Conservation (phyloP, 2,329 filamentous ascomycete species). For the Scolecobasidium constrictum region DNA sequence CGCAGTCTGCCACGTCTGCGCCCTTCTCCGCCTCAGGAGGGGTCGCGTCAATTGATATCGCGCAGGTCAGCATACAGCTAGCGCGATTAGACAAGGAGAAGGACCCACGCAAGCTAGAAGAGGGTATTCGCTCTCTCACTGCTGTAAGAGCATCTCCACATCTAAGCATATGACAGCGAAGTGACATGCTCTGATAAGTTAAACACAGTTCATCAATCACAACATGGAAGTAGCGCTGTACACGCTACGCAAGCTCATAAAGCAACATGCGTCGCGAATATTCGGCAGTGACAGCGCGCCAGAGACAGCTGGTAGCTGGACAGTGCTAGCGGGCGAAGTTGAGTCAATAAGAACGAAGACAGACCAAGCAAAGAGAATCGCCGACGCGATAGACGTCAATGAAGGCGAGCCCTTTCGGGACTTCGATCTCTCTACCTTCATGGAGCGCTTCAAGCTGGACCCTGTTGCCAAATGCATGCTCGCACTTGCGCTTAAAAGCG, state of each 20-base stretch:
- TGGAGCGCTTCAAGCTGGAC: slow-evolving; percentile 93
- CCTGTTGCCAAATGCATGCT: slow-evolving; percentile 78
- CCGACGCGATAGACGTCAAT: slow-evolving; percentile 80
- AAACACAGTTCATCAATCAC: slow-evolving; percentile 44
- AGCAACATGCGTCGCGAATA: slow-evolving; percentile 82
- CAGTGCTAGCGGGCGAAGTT: slow-evolving; percentile 72
- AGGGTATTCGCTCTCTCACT: slow-evolving; percentile 30
- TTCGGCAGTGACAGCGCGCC: slow-evolving; percentile 65
- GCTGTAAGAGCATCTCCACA: too few species aligned
- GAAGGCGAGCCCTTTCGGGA: slow-evolving; percentile 92
- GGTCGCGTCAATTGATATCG: slow-evolving; percentile 83
- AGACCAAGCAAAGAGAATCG: slow-evolving; percentile 80
- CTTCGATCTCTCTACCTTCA: slow-evolving; percentile 89
- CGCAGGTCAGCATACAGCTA: slow-evolving; percentile 88
- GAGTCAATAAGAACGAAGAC: slow-evolving; percentile 71
- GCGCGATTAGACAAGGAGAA: slow-evolving; percentile 94
- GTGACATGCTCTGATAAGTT: too few species aligned
- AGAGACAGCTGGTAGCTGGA: slow-evolving; percentile 71
- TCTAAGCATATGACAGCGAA: too few species aligned
- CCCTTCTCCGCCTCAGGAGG: slow-evolving; percentile 23
- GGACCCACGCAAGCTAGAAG: slow-evolving; percentile 82
- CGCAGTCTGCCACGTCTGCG: slow-evolving; percentile 33
- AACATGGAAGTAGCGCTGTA: slow-evolving; percentile 98
- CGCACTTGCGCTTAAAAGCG: slow-evolving; percentile 77
- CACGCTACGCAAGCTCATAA: slow-evolving; percentile 87